phyloP scores from a whole-genome alignment of 2,329 filamentous ascomycete species.

The Zalaria obscura region DNA sequence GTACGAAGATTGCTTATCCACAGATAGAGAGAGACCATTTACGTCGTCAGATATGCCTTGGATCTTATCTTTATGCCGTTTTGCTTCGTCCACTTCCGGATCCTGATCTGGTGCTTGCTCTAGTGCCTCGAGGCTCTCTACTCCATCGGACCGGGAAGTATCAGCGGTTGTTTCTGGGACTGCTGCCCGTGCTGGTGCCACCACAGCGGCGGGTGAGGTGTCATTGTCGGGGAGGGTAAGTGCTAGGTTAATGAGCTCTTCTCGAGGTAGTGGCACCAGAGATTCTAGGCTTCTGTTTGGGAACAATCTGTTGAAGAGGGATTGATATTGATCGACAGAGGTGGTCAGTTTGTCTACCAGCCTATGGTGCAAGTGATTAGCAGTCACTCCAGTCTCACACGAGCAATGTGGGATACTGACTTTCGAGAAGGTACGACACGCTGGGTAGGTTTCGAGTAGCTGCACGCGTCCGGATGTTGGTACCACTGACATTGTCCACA shows the following conservation, averaged over 20 bases:
- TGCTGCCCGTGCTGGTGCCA: background rate
- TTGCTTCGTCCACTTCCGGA: conserved; percentile 52
- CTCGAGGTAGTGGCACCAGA: conserved; percentile 23
- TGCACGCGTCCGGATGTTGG: conserved; percentile 63
- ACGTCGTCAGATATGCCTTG: conserved; percentile 24
- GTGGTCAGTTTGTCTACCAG: conserved; percentile 37
- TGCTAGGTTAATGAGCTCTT: conserved; percentile 31
- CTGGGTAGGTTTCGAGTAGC: conserved; percentile 69
- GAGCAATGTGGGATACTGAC: conserved; percentile 41
- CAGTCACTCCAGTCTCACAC: background rate
- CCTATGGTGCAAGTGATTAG: conserved; percentile 32
- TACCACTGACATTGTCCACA: conserved; percentile 75
- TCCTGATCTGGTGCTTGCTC: conserved; percentile 56
- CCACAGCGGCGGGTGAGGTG: conserved; percentile 18
- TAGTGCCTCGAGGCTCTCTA: conserved; percentile 42
- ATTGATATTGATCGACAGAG: conserved; percentile 32
- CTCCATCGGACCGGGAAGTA: conserved; percentile 27
- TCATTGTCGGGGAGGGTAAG: conserved; percentile 25
- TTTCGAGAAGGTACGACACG: conserved; percentile 65
- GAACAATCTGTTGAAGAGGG: conserved; percentile 27
- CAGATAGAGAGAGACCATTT: conserved; percentile 16
- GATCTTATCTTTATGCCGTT: conserved; percentile 23
- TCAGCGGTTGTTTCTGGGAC: background rate
- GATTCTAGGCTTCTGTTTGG: conserved; percentile 26
- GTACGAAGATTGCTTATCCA: conserved; percentile 17